Base-by-base conservation (phyloP, 2,329 filamentous ascomycete genomes). In the Colletotrichum lentis region DNA sequence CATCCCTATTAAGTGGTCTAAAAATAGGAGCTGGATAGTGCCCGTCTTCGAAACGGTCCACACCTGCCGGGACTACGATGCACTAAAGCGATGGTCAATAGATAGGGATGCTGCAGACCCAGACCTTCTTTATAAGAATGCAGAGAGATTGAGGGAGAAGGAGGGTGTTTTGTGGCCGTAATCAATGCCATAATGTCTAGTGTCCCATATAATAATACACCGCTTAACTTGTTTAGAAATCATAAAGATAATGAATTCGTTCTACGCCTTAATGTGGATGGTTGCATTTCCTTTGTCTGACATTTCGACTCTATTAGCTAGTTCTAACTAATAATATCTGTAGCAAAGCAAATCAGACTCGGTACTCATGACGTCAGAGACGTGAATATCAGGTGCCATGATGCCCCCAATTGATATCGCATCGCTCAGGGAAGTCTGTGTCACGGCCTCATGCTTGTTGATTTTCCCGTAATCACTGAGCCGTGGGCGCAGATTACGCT, bases 281-380 rank as follows among this genome's bases (percentile, higher is more conserved):
- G 43, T 16, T 12, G 43, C 43, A 44, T 14, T 44, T 44, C 6
- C 14, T 44, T 44, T 44, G 43, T 44, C 43, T 44, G 43, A 18
- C 10, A 3, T 44, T 44, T 44, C 12, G 43, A 44, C 6, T 44
- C 6, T n/a, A 16, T 44, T 18, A 12, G 18, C 43, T 44, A 44
- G 5, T 44, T 44, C 11, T 53, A n/a, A 31, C 50, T 53, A 53
- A 53, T 53, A 53, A n/a, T n/a, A n/a, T 53, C 27, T 53, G 37
- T 37, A 53, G 27, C 50, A 53, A 53, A 53, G 50, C 50, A 53
- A 37, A 27, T 37, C 24, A 5, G 50, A 53, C 50, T 53, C 50
- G 18, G 50, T 37, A 37, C 27, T 53, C 24, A 53, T 53, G 8
- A 37, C 24, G 37, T 53, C 50, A 8, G 50, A 53, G 24, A 53